Evolutionary conservation across 2,329 filamentous ascomycete genomes (phyloP), one percentile per base, ranked within the genome.

Genomic region (Botrytis squamosa): DNA sequence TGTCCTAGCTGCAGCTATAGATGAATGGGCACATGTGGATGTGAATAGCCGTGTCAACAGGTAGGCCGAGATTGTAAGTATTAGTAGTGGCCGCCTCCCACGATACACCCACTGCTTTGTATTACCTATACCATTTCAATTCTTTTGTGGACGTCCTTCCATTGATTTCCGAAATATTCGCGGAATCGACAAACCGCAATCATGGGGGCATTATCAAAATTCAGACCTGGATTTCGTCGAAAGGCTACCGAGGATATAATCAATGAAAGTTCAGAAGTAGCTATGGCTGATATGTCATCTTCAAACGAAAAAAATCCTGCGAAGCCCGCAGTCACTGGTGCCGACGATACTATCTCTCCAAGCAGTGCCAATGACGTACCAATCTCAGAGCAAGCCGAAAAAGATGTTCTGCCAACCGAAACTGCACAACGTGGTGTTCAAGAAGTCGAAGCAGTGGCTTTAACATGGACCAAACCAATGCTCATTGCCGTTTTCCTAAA

Each of bases 401-500:
- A 77, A 55, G 75, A 78, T 63, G 63, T 63, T 25, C 18, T 76
- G 12, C 77, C 77, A 22, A 67, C 74, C 55, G 68, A 78, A 73
- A 71, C 75, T 75, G 77, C 76, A 12, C 78, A 79, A 75, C 75
- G 74, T 64, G 86, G 86, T 76, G 86, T 88, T 16, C 82, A 84
- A 73, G 85, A 86, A 76, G 85, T 86, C 29, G 85, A 88, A 77
- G 86, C 86, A 18, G 85, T 87, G 40, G 86, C 85, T 68, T 79
- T 85, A 80, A 85, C 84, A 57, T 88, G 86, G 86, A 85, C 85
- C 14, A 84, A 83, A 55, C 82, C 81, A 76, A 84, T 84, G n/a
- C 80, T 88, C 64, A 80, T 84, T 66, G 79, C 82, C 59, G 84
- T 85, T 76, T 87, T 86, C 79, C 76, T 84, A 75, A 82, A 83